These are phyloP conservation scores for Shiraia sp. DNA, from an alignment of 2,329 filamentous ascomycete genomes.

Conservation along the genomic window DNA sequence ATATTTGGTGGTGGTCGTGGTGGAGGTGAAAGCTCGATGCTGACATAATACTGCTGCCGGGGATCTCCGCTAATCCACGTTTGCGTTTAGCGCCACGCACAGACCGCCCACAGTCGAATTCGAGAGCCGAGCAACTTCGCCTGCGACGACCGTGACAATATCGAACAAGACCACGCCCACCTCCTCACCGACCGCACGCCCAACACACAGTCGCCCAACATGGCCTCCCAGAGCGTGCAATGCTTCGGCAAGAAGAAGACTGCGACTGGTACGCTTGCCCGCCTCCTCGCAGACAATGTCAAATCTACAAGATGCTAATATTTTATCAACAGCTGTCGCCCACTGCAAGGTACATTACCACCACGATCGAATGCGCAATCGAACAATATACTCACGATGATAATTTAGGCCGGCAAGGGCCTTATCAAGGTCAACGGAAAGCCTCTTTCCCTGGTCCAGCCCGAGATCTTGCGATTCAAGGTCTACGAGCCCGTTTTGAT, in stretches of 20 bases:
- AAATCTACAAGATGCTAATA: slow-evolving; percentile 38
- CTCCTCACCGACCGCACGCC: slow-evolving; percentile 36
- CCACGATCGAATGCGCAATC: slow-evolving; percentile 24
- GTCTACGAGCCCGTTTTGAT: slow-evolving; percentile 99
- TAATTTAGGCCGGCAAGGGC: slow-evolving; percentile 71
- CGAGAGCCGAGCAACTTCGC: slow-evolving; percentile 21
- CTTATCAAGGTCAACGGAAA: slow-evolving; percentile 99
- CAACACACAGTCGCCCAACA: slow-evolving; percentile 41
- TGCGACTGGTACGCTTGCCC: slow-evolving; percentile 48
- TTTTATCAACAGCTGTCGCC: slow-evolving; percentile 70
- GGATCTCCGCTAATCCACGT: slow-evolving; percentile 2
- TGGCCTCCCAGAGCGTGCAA: slow-evolving; percentile 62
- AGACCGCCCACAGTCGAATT: slow-evolving; percentile 12
- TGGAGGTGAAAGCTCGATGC: neutral
- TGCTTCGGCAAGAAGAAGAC: slow-evolving; percentile 93
- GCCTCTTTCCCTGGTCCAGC: slow-evolving; percentile 90
- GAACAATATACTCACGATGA: slow-evolving; percentile 31
- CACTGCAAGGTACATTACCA: slow-evolving; percentile 76
- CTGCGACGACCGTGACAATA: slow-evolving; percentile 27
- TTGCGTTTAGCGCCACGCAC: slow-evolving; percentile 10
- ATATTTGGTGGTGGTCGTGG: neutral
- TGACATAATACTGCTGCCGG: slow-evolving; percentile 6
- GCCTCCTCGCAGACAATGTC: slow-evolving; percentile 1
- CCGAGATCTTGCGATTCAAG: slow-evolving; percentile 98
- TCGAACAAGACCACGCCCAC: slow-evolving; percentile 26